Base-by-base conservation (phyloP, 2,329 filamentous ascomycete species). In the Phialemonium atrogriseum region DNA sequence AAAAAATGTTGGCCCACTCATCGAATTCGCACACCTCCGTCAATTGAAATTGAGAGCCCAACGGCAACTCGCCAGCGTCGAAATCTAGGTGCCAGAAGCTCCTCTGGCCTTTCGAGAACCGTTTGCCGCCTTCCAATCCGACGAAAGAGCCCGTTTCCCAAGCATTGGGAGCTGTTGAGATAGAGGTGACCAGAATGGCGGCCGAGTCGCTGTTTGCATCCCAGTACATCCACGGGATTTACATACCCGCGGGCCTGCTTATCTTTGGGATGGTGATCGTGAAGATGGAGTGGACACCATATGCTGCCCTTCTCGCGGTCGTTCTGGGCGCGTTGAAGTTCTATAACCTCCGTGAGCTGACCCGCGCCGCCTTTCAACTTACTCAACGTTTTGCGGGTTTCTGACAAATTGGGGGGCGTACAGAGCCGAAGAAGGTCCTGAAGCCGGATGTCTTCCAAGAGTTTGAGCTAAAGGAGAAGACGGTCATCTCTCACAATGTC, bases 401-500 rank as follows among this genome's bases (percentile, higher is more conserved):
- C 24, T 14, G 9, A 12, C 10, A 17, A 23, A 9, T 15, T 15
- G 22, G 13, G 21, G 7, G 20, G 17, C 12, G 13, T 35, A 17
- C 56, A 87, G 85, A 78, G 55, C 70, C 78, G 41, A 77, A 80
- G 58, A 87, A 84, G 61, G 80, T 91, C 43, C 75, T 98, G 47
- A 89, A 89, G 65, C 86, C 88, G 19, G 77, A 80, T 46, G 70
- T 72, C 30, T 95, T 94, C 73, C 87, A 95, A 58, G 76, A 94
- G 36, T 95, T 95, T 55, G 80, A 85, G 56, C 80, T 98, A 48
- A 80, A 83, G 60, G 85, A 96, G 62, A 96, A 95, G 76, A 96
- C 81, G 10, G 73, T 93, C 44, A 80, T 96, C 51, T 94, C 89
- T 19, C 91, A 96, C 76, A 98, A 98, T 70, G 89, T 94, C 38